Percentiles rank a stretch among this genome's conserved stretches.
phyloP scores from a whole-genome alignment of 805 yeast species.

The Candida nitratophila region DNA sequence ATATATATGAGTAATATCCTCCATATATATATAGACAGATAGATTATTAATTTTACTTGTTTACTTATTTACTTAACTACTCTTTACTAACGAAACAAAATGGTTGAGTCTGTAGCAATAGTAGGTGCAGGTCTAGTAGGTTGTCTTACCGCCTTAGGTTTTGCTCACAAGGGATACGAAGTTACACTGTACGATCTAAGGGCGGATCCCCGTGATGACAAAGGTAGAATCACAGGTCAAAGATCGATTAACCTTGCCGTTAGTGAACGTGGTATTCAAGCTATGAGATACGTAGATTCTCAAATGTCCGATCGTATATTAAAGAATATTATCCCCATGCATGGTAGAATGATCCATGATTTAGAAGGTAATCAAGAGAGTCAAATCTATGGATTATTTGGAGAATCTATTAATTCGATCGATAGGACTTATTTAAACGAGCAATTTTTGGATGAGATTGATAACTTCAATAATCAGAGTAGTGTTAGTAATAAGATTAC shows the following conservation, averaged over 20 bases:
- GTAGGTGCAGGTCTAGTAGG: constrained; percentile 94
- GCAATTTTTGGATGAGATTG: constrained; percentile 57
- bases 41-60: too few relatives aligned
- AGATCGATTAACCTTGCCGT: constrained; percentile 84
- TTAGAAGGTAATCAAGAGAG: constrained; percentile 52
- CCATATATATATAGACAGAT: too few relatives aligned
- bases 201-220: constrained; percentile 48
- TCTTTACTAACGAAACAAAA: background rate
- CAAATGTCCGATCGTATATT: constrained; percentile 50
- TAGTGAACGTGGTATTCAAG: constrained; percentile 74
- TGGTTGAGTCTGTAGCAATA: constrained; percentile 40
- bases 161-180: constrained; percentile 60
- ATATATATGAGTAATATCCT: too few relatives aligned
- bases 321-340: constrained; percentile 69
- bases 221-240: constrained; percentile 21
- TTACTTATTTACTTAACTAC: background rate
- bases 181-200: constrained; percentile 73
- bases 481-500: constrained; percentile 23
- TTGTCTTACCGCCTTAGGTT: constrained; percentile 73
- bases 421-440: constrained; percentile 68
- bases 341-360: constrained; percentile 86
- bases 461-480: constrained; percentile 25
- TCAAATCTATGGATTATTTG: constrained; percentile 73
- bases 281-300: constrained; percentile 56
- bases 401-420: constrained; percentile 80